Evolutionary conservation across 345 rosid species (phyloP), one percentile per base, ranked within the genome.

Genomic region (Syzygium oleosum): DNA sequence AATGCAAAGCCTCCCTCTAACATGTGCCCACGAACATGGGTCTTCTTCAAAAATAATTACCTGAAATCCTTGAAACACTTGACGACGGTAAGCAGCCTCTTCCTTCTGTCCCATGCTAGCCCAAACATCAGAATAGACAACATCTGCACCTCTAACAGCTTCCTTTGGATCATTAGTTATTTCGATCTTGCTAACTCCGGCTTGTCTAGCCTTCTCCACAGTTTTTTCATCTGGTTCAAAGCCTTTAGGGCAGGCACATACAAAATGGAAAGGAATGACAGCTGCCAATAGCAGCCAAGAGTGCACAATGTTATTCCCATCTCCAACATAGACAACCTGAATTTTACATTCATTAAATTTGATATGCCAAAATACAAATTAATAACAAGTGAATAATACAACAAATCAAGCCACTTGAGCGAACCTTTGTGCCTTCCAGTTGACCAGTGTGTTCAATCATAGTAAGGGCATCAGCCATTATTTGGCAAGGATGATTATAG

Each of bases 41-140:
- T 73, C 13, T 38, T 38, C 49, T 73, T 38, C 11, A 21, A 19
- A 73, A 73, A 38, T 19, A 79, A 5, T 73, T 87, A 95, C 99
- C 98, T 98, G 99, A 93, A 97, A 96, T 86, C 99, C 99, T 91
- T 95, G 94, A 87, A 98, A 96, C 54, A 88, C 96, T 94, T 96
- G 92, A 43, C 88, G 95, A 49, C 99, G 97, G 84, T 90, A 84
- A 85, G 96, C 98, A 86, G 99, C 98, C 94, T 98, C 99, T 86
- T 98, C 98, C 91, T 96, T 98, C 87, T 98, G 99, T 43, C 99
- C 99, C 99, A 96, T 94, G 90, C 99, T 96, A 86, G 99, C 99
- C 99, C 99, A 95, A 86, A 94, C 99, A 90, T 98, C 99, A 29
- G 99, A 96, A 93, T 94, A 98, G n/a, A 98, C 99, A 87, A 98